phyloP scores from a whole-genome alignment of 495 filamentous ascomycete species.

The Penicillium turbatum region DNA sequence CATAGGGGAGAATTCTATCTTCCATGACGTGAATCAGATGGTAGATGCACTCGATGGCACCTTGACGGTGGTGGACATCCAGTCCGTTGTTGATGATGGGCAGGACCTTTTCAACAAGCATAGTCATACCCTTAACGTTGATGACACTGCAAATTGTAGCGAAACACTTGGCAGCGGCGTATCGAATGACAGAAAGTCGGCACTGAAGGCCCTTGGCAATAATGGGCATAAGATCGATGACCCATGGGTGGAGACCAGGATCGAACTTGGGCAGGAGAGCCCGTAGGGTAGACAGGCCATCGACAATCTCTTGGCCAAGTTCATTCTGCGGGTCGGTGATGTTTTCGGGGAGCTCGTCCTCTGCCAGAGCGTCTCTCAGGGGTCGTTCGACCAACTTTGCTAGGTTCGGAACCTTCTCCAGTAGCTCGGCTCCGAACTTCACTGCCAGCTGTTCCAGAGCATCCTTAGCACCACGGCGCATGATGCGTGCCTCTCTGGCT shows the following conservation, averaged over 20 bases:
- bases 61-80: slow-evolving; percentile 83
- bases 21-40: slow-evolving; percentile 98
- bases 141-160: slow-evolving; percentile 97
- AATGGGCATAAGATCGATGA: slow-evolving; percentile 78
- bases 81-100: slow-evolving; percentile 84
- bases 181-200: slow-evolving; percentile 82
- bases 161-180: slow-evolving; percentile 95
- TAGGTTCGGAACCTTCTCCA: slow-evolving; percentile 77
- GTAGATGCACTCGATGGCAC: slow-evolving; percentile 90
- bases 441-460: slow-evolving; percentile 81
- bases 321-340: slow-evolving; percentile 63
- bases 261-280: slow-evolving; percentile 84
- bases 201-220: slow-evolving; percentile 83
- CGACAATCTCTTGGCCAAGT: slow-evolving; percentile 86
- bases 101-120: slow-evolving; percentile 86
- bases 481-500: slow-evolving; percentile 79
- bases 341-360: slow-evolving; percentile 61
- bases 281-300: slow-evolving; percentile 87
- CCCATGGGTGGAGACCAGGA: slow-evolving; percentile 65
- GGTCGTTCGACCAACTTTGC: slow-evolving; percentile 74
- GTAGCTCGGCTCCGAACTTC: slow-evolving; percentile 70
- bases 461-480: slow-evolving; percentile 88
- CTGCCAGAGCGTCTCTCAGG: slow-evolving; percentile 65
- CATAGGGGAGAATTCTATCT: slow-evolving; percentile 90
- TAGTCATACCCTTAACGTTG: slow-evolving; percentile 89